These are phyloP conservation scores for Botryococcus braunii DNA, from an alignment of 163 green algal genomes.

Conservation along the genomic window DNA sequence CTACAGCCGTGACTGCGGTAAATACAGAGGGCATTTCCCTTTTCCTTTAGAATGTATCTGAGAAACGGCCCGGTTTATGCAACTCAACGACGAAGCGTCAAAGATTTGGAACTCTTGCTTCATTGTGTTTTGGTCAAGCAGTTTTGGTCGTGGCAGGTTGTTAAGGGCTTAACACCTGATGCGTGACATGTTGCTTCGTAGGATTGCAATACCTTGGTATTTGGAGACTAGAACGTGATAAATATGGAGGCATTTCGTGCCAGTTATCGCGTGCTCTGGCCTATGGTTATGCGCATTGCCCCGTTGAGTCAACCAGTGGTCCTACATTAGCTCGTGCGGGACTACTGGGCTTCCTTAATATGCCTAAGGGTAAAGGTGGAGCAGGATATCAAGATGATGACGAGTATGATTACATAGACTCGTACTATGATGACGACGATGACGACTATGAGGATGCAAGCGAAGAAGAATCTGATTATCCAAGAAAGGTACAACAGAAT, in stretches of 20 bases:
- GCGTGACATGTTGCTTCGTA: no score
- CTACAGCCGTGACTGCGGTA: no score
- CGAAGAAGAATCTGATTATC: constrained; percentile 28
- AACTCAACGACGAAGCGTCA: no score
- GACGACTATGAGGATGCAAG: constrained; percentile 37
- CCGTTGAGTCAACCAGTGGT: not conserved
- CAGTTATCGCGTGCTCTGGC: not conserved
- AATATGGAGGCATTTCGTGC: not conserved
- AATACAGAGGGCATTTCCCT: no score
- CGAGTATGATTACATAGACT: constrained; percentile 23
- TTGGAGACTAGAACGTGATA: no score
- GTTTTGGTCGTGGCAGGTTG: no score
- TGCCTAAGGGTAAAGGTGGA: constrained; percentile 6
- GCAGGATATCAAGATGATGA: constrained; percentile 8
- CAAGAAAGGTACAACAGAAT: not conserved
- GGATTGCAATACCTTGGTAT: no score
- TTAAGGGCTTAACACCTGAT: no score
- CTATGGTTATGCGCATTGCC: not conserved
- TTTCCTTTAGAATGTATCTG: no score
- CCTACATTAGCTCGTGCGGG: not conserved
- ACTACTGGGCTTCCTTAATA: not conserved
- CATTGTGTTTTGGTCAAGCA: no score
- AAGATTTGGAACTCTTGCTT: no score
- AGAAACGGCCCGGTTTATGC: no score
- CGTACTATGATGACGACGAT: constrained; percentile 51